Evolutionary conservation across 768 basidiomycete genomes (phyloP).

Genomic region (Rhodotorula diobovata): DNA sequence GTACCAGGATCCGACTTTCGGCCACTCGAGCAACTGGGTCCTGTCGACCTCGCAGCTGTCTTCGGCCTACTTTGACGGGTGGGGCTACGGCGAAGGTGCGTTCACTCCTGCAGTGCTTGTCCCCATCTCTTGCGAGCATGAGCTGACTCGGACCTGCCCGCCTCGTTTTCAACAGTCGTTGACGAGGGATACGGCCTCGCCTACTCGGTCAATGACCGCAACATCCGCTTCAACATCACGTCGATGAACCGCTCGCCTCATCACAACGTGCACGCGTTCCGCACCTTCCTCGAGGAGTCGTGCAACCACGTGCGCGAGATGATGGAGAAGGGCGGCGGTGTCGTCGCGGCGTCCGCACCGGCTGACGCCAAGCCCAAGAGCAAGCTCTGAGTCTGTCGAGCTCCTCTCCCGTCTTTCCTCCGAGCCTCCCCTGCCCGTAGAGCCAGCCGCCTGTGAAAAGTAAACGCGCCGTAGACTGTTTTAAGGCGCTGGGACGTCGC

Average conservation of each 20-base stretch:
- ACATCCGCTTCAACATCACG: slow-evolving; percentile 88
- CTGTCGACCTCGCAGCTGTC: slow-evolving; percentile 83
- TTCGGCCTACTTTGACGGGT: slow-evolving; percentile 76
- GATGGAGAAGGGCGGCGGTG: slow-evolving; percentile 60
- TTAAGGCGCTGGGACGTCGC: too few relatives aligned
- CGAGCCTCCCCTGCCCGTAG: not conserved
- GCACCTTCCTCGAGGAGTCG: slow-evolving; percentile 70
- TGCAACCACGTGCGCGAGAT: slow-evolving; percentile 70
- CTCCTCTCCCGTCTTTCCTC: not conserved
- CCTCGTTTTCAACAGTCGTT: slow-evolving; percentile 12
- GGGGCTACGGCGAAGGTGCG: slow-evolving; percentile 94
- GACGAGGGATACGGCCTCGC: slow-evolving; percentile 41
- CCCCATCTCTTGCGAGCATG: not conserved
- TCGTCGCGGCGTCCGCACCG: not conserved
- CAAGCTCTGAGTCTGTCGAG: slow-evolving; percentile 9
- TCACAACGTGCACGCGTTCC: slow-evolving; percentile 54
- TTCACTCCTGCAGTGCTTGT: slow-evolving; percentile 14
- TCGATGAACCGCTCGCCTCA: slow-evolving; percentile 30
- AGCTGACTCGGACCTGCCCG: too few relatives aligned
- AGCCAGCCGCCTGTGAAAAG: not conserved
- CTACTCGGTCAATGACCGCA: slow-evolving; percentile 78
- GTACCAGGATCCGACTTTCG: slow-evolving; percentile 53
- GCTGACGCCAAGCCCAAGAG: slow-evolving; percentile 18
- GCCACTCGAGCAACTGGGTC: slow-evolving; percentile 79
- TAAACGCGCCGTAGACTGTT: too few relatives aligned